Evolutionary conservation across 441 rosid species (phyloP).

Genomic region (Kokia cookei): DNA sequence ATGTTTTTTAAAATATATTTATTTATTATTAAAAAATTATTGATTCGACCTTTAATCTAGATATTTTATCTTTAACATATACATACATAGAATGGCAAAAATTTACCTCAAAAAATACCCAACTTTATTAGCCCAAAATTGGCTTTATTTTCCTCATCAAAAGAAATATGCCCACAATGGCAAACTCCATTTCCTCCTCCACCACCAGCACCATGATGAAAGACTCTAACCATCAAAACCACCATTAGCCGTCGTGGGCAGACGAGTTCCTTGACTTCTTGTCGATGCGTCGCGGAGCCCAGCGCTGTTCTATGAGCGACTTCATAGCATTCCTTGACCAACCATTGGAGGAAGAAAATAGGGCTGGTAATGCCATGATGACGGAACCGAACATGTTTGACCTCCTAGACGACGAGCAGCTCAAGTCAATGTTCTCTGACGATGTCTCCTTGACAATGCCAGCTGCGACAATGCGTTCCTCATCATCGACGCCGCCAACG

Average conservation of each 20-base stretch:
- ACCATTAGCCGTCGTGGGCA: constrained; percentile 18
- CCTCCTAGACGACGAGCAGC: constrained; percentile 45
- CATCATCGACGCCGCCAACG: constrained; percentile 38
- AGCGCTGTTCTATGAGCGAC: constrained; percentile 36
- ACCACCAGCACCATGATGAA: neutral
- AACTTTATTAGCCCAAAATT: constrained; percentile 26
- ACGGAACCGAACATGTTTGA: constrained; percentile 20
- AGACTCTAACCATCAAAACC: neutral
- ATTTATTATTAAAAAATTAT: too few relatives aligned
- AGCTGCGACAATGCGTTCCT: constrained; percentile 6
- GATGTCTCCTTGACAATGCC: constrained; percentile 22
- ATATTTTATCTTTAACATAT: too few relatives aligned
- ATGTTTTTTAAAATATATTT: too few relatives aligned
- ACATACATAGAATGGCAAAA: constrained; percentile 34
- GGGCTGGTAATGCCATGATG: neutral
- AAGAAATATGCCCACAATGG: constrained; percentile 5
- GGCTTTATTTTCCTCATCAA: constrained; percentile 36
- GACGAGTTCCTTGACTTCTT: constrained; percentile 49
- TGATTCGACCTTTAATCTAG: too few relatives aligned
- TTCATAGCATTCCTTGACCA: constrained; percentile 44
- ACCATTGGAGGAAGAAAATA: constrained; percentile 21
- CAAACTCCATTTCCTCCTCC: constrained; percentile 1
- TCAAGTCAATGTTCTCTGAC: constrained; percentile 53
- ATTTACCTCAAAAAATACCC: constrained; percentile 43
- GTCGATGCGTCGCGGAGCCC: constrained; percentile 19